Evolutionary conservation across 2,329 filamentous ascomycete species (phyloP).

Genomic region (Alternaria brassicicola): DNA sequence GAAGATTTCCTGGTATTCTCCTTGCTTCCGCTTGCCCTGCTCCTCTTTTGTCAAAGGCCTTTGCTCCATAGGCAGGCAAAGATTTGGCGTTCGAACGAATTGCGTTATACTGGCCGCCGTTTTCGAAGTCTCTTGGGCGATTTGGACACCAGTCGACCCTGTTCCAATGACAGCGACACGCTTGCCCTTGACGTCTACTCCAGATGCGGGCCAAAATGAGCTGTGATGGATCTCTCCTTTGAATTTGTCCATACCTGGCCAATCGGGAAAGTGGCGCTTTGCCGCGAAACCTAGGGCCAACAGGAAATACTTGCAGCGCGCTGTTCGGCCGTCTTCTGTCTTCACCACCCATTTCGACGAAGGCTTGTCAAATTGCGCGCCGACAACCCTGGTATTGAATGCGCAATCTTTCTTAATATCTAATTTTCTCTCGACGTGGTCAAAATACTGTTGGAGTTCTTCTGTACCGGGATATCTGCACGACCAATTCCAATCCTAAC

Average conservation of each 20-base stretch:
- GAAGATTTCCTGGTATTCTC: constrained; percentile 57
- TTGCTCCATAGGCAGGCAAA: constrained; percentile 67
- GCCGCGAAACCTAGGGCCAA: constrained; percentile 64
- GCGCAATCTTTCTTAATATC: constrained; percentile 62
- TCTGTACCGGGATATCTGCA: constrained; percentile 59
- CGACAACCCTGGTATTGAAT: constrained; percentile 62
- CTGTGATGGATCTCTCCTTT: constrained; percentile 65
- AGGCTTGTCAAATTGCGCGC: constrained; percentile 58
- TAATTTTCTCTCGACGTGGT: constrained; percentile 63
- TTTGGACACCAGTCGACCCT: constrained; percentile 68
- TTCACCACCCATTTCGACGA: constrained; percentile 58
- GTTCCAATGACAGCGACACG: constrained; percentile 68
- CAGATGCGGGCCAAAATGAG: constrained; percentile 65
- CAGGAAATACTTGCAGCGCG: constrained; percentile 59
- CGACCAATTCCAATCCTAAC: constrained; percentile 62
- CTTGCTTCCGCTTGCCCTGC: constrained; percentile 54
- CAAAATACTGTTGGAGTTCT: constrained; percentile 64
- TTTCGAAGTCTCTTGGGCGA: constrained; percentile 65
- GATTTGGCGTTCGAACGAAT: constrained; percentile 71
- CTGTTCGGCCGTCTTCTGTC: constrained; percentile 59
- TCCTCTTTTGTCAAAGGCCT: constrained; percentile 56
- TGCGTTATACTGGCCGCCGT: constrained; percentile 60
- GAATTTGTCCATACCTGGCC: constrained; percentile 65
- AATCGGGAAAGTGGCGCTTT: constrained; percentile 66
- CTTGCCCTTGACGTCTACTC: constrained; percentile 64